phyloP scores from a whole-genome alignment of 352 stramenopile species.

The Phytophthora capsici region DNA sequence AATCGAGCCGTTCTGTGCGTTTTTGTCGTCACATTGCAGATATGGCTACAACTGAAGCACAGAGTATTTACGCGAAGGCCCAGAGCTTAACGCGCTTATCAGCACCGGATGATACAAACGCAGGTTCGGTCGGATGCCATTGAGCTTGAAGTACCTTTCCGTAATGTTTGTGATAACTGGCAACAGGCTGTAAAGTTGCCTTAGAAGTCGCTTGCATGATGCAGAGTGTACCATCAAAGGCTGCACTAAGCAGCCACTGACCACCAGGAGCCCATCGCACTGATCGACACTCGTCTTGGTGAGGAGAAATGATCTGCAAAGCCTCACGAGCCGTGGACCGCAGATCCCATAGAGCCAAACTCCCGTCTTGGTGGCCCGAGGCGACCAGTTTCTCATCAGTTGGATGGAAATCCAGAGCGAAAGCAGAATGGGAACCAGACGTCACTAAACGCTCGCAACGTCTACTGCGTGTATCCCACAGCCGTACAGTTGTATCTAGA shows the following conservation, averaged over 20 bases:
- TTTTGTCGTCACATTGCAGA: conserved; percentile 20
- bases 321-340: conserved; percentile 32
- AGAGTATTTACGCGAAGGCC: conserved; percentile 43
- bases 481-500: conserved; percentile 63
- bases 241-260: conserved; percentile 62
- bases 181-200: conserved; percentile 42
- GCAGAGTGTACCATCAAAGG: conserved; percentile 71
- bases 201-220: conserved; percentile 29
- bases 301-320: conserved; percentile 41
- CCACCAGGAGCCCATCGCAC: conserved; percentile 68
- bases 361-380: conserved; percentile 70
- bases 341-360: conserved; percentile 69
- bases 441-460: conserved; percentile 62
- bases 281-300: conserved; percentile 67
- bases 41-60: conserved; percentile 27
- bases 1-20: conserved; percentile 12
- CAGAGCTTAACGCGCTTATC: conserved; percentile 78
- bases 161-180: conserved; percentile 62
- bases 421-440: conserved; percentile 37
- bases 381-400: conserved; percentile 35
- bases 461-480: conserved; percentile 71
- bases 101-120: conserved; percentile 64
- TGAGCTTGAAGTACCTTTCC: conserved; percentile 73
- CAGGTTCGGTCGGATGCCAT: conserved; percentile 65
- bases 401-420: conserved; percentile 60